Percentiles rank a stretch among this genome's conserved stretches.
Conservation (phyloP, 2,329 filamentous ascomycete genomes). For the Hypoxylon sp. region DNA sequence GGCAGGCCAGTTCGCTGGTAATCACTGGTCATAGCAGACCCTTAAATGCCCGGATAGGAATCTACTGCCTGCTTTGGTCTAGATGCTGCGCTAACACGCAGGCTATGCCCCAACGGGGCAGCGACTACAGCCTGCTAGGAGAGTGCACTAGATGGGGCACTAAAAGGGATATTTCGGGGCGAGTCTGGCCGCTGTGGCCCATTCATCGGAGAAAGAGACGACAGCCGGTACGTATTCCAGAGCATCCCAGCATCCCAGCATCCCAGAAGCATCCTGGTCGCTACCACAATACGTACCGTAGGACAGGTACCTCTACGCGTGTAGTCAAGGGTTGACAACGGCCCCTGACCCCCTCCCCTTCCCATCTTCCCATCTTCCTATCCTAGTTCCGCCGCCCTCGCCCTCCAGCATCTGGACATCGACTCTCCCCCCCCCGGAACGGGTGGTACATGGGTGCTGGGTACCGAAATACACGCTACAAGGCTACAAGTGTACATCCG, state of each 20-base stretch:
- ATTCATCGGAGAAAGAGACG: constrained; percentile 32
- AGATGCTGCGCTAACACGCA: constrained; percentile 21
- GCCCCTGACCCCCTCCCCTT: constrained; percentile 38
- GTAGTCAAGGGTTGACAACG: constrained; percentile 38
- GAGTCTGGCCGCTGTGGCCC: constrained; percentile 30
- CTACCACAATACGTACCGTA: constrained; percentile 9
- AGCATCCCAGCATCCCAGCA: not conserved
- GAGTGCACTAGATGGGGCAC: constrained; percentile 36
- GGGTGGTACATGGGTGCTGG: constrained; percentile 23
- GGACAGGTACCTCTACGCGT: constrained; percentile 34
- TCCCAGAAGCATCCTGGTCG: no score
- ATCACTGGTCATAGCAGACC: no score
- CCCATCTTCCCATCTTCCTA: no score
- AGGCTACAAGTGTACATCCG: constrained; percentile 5
- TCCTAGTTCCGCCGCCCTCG: constrained; percentile 40
- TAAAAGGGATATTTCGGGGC: constrained; percentile 35
- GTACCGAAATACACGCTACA: constrained; percentile 1
- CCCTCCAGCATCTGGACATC: constrained; percentile 22
- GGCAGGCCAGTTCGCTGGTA: constrained; percentile 4
- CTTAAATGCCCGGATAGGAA: constrained; percentile 43
- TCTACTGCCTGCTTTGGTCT: constrained; percentile 36
- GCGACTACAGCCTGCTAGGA: constrained; percentile 24
- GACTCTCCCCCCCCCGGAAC: constrained; percentile 18
- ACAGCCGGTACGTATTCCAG: constrained; percentile 25
- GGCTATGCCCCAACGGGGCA: constrained; percentile 30